Evolutionary conservation across 441 rosid species (phyloP), one percentile per base, ranked within the genome.

Genomic region (Pelargonium exstipulatum): DNA sequence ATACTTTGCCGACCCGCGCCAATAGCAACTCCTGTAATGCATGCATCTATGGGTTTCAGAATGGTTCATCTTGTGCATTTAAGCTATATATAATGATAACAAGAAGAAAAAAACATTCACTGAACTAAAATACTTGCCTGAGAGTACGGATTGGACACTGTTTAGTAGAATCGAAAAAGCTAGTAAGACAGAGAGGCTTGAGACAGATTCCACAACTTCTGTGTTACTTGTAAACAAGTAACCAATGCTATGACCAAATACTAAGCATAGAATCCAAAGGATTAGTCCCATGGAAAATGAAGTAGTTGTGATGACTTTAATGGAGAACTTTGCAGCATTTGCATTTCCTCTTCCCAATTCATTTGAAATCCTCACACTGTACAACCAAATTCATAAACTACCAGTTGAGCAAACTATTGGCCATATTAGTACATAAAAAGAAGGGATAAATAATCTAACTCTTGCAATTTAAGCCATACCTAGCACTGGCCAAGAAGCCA

Each of bases 281-380:
- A 83, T 18, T 0, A 86, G 62, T 58, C 91, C 92, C 18, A 86
- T 60, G 9, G 73, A 2, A 17, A 24, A 10, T 60, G 90, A 79
- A 42, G 77, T 85, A 20, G 64, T 4, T 2, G 86, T 67, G 58
- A 73, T 76, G 57, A 86, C 84, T 76, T 82, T 88, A 2, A 87
- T 76, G 3, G 95, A 68, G 60, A 87, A 87, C 32, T 73, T 79
- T 18, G 85, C 90, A 3, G 85, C 91, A 2, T 71, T 68, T 0
- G 83, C 82, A 12, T 86, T 78, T 69, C 97, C 92, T 75, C 76
- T 80, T 9, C 95, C 97, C 9, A 90, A 70, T 78, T 86, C 95
- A 67, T 90, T 90, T 26, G 95, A 85, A 40, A 90, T 90, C 51
- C 97, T 67, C 18, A 86, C 96, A 0, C 95, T 90, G 73, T 0